Evolutionary conservation across 768 basidiomycete genomes (phyloP), one percentile per base, ranked within the genome.

Genomic region (Tulasnella sp.): DNA sequence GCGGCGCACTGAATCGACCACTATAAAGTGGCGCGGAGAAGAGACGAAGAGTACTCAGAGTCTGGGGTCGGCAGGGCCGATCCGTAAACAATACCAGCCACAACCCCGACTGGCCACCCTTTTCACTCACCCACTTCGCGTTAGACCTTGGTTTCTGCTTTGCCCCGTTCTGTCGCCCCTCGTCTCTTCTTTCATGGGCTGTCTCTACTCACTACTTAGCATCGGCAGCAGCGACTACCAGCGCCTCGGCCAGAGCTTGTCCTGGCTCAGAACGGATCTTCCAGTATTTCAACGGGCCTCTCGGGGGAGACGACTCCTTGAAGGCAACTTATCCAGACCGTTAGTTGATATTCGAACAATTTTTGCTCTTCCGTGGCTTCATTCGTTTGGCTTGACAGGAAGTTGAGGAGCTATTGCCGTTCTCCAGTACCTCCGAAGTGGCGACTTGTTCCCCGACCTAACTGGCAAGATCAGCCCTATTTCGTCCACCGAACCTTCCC

Each of bases 381-480:
- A 36, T 68, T 68, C 34, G 62, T 36, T 68, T 34, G 27, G 16
- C 31, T 31, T 34, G 62, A 36, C 27, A 68, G 62, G n/a, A 68
- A 68, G 36, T 68, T 68, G 31, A 27, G 62, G 12, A 36, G 62
- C 16, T 68, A 68, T 34, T 68, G 62, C 27, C 62, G 62, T 14
- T 68, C 62, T 27, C 62, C 62, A 27, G 31, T 68, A 16, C 62
- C 62, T 68, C 62, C 62, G 8, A 68, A 68, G 7, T 68, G 62
- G 62, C 62, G 62, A 34, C n/a, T 68, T 34, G 62, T 68, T 68
- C 62, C 62, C 16, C 62, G 62, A 18, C 62, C 62, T 16, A 68
- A 68, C 62, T 68, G 62, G 62, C 62, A 68, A 68, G 62, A 68
- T 36, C 62, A 68, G 62, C 62, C 62, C 27, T 68, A 68, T 27